These are phyloP conservation scores for Hortiboletus campestris DNA, from an alignment of 768 basidiomycete species.

Conservation along the genomic window DNA sequence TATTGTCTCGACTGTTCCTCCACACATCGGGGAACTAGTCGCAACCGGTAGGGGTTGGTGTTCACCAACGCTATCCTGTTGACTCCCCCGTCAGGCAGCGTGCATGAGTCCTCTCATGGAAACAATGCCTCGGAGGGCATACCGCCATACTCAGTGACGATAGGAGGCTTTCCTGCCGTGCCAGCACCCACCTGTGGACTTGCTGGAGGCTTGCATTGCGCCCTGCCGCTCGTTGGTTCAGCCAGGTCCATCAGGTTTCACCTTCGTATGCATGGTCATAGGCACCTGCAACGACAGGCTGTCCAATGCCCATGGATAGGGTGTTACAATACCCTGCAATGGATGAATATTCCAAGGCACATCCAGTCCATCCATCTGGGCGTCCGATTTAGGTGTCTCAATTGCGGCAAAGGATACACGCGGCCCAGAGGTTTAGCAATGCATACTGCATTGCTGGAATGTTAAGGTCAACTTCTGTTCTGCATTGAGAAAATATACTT, in stretches of 20 bases:
- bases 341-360: conserved; percentile 17
- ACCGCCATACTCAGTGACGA: background rate
- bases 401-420: conserved; percentile 9
- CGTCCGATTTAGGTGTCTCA: conserved; percentile 3
- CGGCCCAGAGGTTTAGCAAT: background rate
- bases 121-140: background rate
- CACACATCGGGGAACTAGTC: background rate
- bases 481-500: background rate
- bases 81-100: background rate
- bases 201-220: conserved; percentile 1
- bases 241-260: conserved; percentile 8
- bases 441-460: conserved; percentile 4
- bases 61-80: background rate
- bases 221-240: conserved; percentile 1
- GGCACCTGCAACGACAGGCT: background rate
- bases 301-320: conserved; percentile 15
- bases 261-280: conserved; percentile 15
- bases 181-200: conserved; percentile 5
- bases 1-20: background rate
- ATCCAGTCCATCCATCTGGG: conserved; percentile 14
- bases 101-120: background rate
- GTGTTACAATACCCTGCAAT: conserved; percentile 8
- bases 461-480: background rate
- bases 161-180: too few species aligned
- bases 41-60: background rate